Evolutionary conservation across 257 asterid genomes (phyloP).

Genomic region (Osmanthus fragrans): DNA sequence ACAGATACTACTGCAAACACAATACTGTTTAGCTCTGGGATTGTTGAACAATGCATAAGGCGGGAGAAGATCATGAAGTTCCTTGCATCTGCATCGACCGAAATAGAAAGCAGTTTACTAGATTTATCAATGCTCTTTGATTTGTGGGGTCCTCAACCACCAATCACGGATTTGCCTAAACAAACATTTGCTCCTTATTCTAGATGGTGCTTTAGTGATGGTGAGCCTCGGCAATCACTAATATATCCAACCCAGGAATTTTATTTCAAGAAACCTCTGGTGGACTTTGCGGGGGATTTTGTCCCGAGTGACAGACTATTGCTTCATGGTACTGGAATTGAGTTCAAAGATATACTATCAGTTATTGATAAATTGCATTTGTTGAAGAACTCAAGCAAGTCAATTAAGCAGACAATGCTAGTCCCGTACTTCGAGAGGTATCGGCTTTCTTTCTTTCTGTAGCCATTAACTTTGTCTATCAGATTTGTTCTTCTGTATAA

Average conservation of each 20-base stretch:
- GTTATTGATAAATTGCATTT: constrained; percentile 45
- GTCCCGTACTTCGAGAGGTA: constrained; percentile 96
- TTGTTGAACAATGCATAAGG: constrained; percentile 55
- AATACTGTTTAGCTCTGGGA: constrained; percentile 29
- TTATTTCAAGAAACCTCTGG: constrained; percentile 44
- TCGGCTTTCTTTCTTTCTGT: neutral
- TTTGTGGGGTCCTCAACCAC: constrained; percentile 47
- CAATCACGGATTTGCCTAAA: constrained; percentile 35
- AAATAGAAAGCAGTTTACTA: neutral
- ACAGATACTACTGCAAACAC: constrained; percentile 49
- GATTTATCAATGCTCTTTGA: constrained; percentile 29
- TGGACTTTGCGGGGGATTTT: constrained; percentile 35
- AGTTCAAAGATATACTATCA: constrained; percentile 53
- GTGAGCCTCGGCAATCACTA: constrained; percentile 44
- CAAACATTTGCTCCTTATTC: constrained; percentile 33
- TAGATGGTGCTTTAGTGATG: constrained; percentile 27
- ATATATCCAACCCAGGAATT: constrained; percentile 53
- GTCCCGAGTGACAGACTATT: constrained; percentile 32
- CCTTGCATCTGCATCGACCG: neutral
- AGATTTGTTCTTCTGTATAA: neutral
- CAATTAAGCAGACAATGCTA: constrained; percentile 61
- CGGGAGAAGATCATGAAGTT: constrained; percentile 54
- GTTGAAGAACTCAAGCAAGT: constrained; percentile 43
- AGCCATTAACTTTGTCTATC: neutral
- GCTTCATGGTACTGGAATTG: constrained; percentile 27